Evolutionary conservation across 2,329 filamentous ascomycete genomes (phyloP), one percentile per base, ranked within the genome.

Genomic region (Nothophoma quercina): DNA sequence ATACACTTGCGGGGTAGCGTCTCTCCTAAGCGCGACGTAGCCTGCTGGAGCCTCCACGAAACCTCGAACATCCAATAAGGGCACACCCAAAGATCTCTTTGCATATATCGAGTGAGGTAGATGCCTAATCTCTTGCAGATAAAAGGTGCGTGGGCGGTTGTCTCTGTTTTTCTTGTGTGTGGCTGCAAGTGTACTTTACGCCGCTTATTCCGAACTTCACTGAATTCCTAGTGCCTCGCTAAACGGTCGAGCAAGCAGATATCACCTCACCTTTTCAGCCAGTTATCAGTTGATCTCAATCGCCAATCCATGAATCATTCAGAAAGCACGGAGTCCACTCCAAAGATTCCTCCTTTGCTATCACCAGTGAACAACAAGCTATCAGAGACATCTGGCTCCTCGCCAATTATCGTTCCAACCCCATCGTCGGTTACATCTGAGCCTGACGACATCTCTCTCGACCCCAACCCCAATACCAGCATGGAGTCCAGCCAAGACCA

Each of bases 371-470:
- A 16, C 29, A 56, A 54, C 18, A 59, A 59, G 41, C 46, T 59
- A n/a, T 66, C 63, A 22, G 58, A 65, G 13, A 66, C 57, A 3
- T 62, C 57, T 3, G 52, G 39, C 10, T 70, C 66, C 5, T 66
- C 66, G 7, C 65, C 63, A 29, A 57, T 68, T 21, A 43, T 65
- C 15, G 47, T 70, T 18, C 42, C 64, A 9, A 69, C 67, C 9
- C 66, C 66, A 1, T 62, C 66, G 1, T 62, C 60, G n/a, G 54
- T 63, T 4, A 58, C 45, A 10, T 62, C 60, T 7, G 64, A 69
- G 3, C 51, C 62, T 12, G 62, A 62, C 32, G 55, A 52, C 6
- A 40, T 63, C 21, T 51, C 48, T 7, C 40, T 68, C 3, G 58
- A 56, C 28, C 42, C 52, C n/a, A 49, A 36, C 25, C 46, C 26